Evolutionary conservation across 768 basidiomycete species (phyloP).

Genomic region (Boletales sp.): DNA sequence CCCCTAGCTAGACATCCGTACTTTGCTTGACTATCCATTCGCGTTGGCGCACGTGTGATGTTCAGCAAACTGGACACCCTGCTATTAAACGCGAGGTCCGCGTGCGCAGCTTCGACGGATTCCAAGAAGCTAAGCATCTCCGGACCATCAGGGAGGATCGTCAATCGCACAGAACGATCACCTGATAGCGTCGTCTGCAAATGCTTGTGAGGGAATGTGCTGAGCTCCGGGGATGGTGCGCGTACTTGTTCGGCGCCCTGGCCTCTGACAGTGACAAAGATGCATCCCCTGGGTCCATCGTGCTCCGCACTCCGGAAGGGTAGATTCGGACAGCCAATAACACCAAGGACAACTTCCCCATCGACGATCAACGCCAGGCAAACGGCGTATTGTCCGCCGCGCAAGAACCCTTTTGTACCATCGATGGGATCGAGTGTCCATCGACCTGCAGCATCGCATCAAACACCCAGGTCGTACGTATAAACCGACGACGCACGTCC

Average conservation of each 20-base stretch:
- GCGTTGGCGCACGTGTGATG: conserved; percentile 59
- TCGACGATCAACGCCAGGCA: conserved; percentile 84
- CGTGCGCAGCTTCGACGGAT: conserved; percentile 89
- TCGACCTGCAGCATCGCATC: conserved; percentile 47
- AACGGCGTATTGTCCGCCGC: conserved; percentile 91
- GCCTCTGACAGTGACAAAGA: conserved; percentile 85
- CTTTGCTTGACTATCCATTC: conserved; percentile 98
- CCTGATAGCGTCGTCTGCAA: conserved; percentile 52
- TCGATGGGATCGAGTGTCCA: conserved; percentile 92
- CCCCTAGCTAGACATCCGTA: conserved; percentile 85
- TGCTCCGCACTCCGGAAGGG: conserved; percentile 52
- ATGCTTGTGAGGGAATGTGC: background rate
- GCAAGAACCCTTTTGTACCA: conserved; percentile 90
- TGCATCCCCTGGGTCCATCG: conserved; percentile 63
- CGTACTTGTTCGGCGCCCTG: conserved; percentile 76
- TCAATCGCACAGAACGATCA: conserved; percentile 44
- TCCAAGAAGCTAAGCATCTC: conserved; percentile 72
- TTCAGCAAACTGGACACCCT: conserved; percentile 64
- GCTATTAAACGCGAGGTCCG: conserved; percentile 82
- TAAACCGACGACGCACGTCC: conserved; percentile 55
- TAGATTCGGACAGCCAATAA: conserved; percentile 93
- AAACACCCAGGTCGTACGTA: background rate
- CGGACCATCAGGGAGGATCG: conserved; percentile 42
- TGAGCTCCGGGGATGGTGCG: background rate
- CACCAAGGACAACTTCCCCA: conserved; percentile 72